These are phyloP conservation scores for Pythium aphanidermatum DNA, from an alignment of 352 stramenopile species.

Conservation along the genomic window DNA sequence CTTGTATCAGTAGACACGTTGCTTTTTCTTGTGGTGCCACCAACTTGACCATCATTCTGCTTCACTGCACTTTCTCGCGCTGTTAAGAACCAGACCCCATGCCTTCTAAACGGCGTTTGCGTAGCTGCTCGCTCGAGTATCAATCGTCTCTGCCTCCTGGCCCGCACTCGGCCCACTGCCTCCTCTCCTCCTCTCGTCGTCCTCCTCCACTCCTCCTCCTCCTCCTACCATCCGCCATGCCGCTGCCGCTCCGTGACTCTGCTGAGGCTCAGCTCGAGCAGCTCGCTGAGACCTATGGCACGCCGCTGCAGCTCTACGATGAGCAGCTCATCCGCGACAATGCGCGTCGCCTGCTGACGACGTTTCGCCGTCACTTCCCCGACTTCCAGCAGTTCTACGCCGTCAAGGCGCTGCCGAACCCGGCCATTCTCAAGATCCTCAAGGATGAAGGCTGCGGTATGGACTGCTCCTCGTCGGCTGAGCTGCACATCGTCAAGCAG, in stretches of 20 bases:
- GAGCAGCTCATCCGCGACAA: slow-evolving; percentile 81
- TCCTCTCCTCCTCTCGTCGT: not conserved
- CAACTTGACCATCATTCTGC: slow-evolving; percentile 10
- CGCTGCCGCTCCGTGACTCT: slow-evolving; percentile 38
- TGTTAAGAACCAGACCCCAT: not conserved
- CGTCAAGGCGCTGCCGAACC: slow-evolving; percentile 88
- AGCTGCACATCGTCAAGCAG: slow-evolving; percentile 75
- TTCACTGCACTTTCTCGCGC: slow-evolving; percentile 1
- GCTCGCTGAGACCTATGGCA: slow-evolving; percentile 71
- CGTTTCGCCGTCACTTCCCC: slow-evolving; percentile 72
- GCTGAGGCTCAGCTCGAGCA: slow-evolving; percentile 43
- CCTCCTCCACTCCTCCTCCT: not conserved
- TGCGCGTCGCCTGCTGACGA: slow-evolving; percentile 52
- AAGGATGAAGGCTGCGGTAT: slow-evolving; percentile 81
- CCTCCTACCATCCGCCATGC: slow-evolving; percentile 25
- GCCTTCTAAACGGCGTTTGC: slow-evolving; percentile 8
- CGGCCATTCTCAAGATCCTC: slow-evolving; percentile 81
- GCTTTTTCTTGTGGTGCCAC: slow-evolving; percentile 11
- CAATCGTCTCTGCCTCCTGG: not conserved
- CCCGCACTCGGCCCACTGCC: slow-evolving; percentile 3
- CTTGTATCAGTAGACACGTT: slow-evolving; percentile 15
- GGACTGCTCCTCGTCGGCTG: slow-evolving; percentile 84
- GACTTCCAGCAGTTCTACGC: slow-evolving; percentile 87
- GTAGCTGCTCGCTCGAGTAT: slow-evolving; percentile 4
- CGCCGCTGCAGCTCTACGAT: slow-evolving; percentile 86